Evolutionary conservation across 495 filamentous ascomycete genomes (phyloP), one percentile per base, ranked within the genome.

Genomic region (Trichoderma parareesei): DNA sequence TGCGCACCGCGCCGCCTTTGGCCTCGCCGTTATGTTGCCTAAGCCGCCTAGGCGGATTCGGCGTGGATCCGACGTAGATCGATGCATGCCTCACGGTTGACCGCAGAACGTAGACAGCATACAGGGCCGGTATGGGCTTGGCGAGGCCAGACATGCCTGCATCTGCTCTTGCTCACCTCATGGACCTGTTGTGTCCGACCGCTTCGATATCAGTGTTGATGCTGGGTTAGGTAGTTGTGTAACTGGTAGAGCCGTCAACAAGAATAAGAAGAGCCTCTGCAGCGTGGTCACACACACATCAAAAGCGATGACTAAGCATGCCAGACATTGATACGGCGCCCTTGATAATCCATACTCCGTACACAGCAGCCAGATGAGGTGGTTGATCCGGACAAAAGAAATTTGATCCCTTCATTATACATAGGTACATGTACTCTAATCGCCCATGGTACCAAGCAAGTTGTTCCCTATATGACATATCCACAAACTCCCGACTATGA

Each of bases 31-130:
- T 98, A 74, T 98, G 94, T 72, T 98, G 94, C 35, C 82, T 81
- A 9, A 97, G 81, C 1, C 94, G 89, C 49, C 94, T 80, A 7
- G 78, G 80, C 16, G 94, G 95, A 71, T 96, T 85, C 0, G 93
- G 93, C 0, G 94, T 98, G 9, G 90, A 93, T 49, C 95, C 95
- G 44, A 98, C 87, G 73, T 98, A 98, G 41, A 90, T 78, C 27
- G 81, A 84, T 57, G 77, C 72, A 64, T 81, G 84, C 27, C 81
- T 78, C 3, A 88, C 79, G 2, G 86, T 90, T 0, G 94, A 96
- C 20, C 93, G 88, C 18, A 98, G 84, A 10, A 97, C 85, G 75
- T 98, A 98, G 73, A 84, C 82, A 27, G 80, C 81, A 66, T 85
- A 85, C 61, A 85, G 74, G 35, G 82, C 76, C 0, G 82, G 82